Percentiles rank a stretch among this genome's conserved stretches.
phyloP scores from a whole-genome alignment of 495 filamentous ascomycete genomes.

The Chaetomium fimeti region DNA sequence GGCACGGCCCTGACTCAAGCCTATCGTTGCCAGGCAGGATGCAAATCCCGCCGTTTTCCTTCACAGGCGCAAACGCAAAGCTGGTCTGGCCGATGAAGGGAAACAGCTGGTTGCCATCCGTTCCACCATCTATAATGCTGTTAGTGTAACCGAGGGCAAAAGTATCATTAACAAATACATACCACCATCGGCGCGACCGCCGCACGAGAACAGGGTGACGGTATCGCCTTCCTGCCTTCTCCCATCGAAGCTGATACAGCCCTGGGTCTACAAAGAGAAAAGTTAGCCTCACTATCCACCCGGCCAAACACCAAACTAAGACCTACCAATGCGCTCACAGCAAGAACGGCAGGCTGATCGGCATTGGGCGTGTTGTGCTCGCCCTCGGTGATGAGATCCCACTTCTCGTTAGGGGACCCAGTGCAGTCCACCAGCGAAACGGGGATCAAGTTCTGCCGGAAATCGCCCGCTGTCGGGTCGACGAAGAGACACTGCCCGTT shows the following conservation, averaged over 20 bases:
- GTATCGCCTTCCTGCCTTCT: conserved; percentile 46
- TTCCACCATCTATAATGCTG: conserved; percentile 39
- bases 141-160: conserved; percentile 1
- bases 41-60: conserved; percentile 43
- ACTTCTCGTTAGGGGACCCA: conserved; percentile 52
- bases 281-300: neutral
- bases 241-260: conserved; percentile 53
- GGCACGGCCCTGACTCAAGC: conserved; percentile 45
- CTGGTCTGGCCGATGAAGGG: conserved; percentile 44
- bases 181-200: conserved; percentile 53
- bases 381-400: conserved; percentile 53
- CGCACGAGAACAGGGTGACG: conserved; percentile 54
- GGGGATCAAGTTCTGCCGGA: conserved; percentile 56
- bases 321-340: conserved; percentile 49
- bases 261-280: conserved; percentile 39
- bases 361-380: conserved; percentile 43
- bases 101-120: conserved; percentile 44
- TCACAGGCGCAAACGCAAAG: conserved; percentile 44
- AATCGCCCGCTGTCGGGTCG: conserved; percentile 55
- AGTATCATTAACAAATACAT: conserved; percentile 22
- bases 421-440: conserved; percentile 47
- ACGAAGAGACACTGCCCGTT: conserved; percentile 54
- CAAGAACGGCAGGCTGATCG: conserved; percentile 39
- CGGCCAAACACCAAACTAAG: neutral
- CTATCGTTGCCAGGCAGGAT: conserved; percentile 41